Evolutionary conservation across 441 rosid species (phyloP), one percentile per base, ranked within the genome.

Genomic region (Cnidoscolus chayamansa): DNA sequence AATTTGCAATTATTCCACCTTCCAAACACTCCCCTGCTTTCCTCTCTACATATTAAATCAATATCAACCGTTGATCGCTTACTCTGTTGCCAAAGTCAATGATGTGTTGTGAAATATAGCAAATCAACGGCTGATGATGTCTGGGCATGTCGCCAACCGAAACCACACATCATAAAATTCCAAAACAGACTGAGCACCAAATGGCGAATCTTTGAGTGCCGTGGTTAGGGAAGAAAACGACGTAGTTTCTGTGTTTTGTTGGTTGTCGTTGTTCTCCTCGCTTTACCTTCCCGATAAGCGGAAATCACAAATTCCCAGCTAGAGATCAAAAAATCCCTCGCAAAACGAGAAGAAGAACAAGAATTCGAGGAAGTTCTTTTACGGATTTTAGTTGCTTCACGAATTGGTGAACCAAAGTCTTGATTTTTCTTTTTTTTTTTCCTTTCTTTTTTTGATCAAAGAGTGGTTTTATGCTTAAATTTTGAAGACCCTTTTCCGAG

Each of bases 201-300:
- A 68, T 19, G 62, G 55, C 63, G 25, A 32, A 53, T 54, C 32
- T 32, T 51, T 67, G 25, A 48, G 16, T 25, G 9, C 49, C 47
- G 13, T 2, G 19, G 1, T 8, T 35, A 16, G 20, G 10, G 1
- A 40, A 0, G 4, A 45, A 63, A 57, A 56, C 71, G 50, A 66
- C 65, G 71, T 15, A 48, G 76, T 35, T 31, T 72, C 10, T 0
- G 40, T 17, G 75, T 11, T 3, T 16, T 45, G 30, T 25, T 58
- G 20, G 1, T 9, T 40, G 7, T 40, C 6, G 7, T 40, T 2
- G 48, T 54, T 5, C 16, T 2, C 32, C 0, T 40, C 6, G 8
- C 61, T 17, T 73, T 31, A 65, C 76, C 49, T 67, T 10, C 61
- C 32, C 66, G 19, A 1, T 10, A 63, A 63, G 60, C 61, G 65